Percentiles rank a stretch among this genome's conserved stretches.
These are phyloP conservation scores for Lepidium didymum DNA, from an alignment of 345 rosid genomes.

Conservation along the genomic window DNA sequence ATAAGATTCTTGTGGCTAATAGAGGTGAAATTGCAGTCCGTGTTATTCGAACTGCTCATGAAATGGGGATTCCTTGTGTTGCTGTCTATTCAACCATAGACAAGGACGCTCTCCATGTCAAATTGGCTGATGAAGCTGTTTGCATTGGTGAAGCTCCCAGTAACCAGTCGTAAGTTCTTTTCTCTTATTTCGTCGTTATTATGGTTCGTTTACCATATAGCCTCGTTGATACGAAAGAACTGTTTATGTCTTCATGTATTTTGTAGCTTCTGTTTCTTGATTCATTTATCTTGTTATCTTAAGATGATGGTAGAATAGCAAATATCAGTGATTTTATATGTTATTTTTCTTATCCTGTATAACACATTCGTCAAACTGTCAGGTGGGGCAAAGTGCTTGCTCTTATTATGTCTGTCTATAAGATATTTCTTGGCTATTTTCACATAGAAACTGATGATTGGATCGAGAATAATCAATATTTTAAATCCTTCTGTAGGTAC, in stretches of 20 bases:
- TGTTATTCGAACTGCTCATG: conserved; percentile 91
- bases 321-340: neutral
- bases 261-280: neutral
- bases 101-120: conserved; percentile 93
- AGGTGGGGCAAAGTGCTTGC: too few species aligned
- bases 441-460: neutral
- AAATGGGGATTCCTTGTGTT: conserved; percentile 95
- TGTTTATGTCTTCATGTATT: neutral
- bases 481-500: conserved; percentile 42
- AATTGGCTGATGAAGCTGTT: conserved; percentile 91
- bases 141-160: conserved; percentile 99
- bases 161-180: conserved; percentile 74
- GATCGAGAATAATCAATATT: neutral
- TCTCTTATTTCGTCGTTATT: neutral
- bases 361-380: too few species aligned
- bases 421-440: neutral
- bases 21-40: conserved; percentile 98
- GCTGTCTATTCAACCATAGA: conserved; percentile 95
- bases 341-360: neutral
- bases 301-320: too few species aligned
- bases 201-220: neutral
- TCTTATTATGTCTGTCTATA: neutral
- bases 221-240: neutral
- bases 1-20: conserved; percentile 88
- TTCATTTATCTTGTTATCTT: neutral